phyloP scores from a whole-genome alignment of 768 basidiomycete species.

The Suillus luteus region DNA sequence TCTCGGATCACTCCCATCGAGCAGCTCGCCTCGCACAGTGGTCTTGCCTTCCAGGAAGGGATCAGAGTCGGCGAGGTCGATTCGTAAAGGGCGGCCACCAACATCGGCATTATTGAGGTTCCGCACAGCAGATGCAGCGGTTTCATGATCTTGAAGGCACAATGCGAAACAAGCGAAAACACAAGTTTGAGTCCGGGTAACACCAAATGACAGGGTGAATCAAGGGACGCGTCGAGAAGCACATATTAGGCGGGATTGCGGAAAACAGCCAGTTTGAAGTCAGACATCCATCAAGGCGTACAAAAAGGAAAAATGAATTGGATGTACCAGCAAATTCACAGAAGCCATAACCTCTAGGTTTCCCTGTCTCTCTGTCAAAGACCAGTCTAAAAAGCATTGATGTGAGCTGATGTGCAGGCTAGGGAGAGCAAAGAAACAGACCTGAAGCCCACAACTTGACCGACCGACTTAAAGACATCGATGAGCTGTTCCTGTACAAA shows the following conservation, averaged over 20 bases:
- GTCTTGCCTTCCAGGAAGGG: constrained; percentile 91
- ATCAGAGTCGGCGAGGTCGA: constrained; percentile 93
- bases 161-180: constrained; percentile 10
- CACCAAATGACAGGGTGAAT: constrained; percentile 20
- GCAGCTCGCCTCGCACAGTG: constrained; percentile 78
- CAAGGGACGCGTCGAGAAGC: constrained; percentile 15
- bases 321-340: constrained; percentile 88
- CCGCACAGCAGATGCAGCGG: constrained; percentile 91
- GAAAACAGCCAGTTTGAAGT: constrained; percentile 35
- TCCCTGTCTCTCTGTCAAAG: constrained; percentile 91
- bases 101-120: constrained; percentile 94
- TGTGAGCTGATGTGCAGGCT: not conserved
- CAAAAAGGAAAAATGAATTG: constrained; percentile 33
- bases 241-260: constrained; percentile 13
- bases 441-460: constrained; percentile 89
- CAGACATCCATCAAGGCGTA: constrained; percentile 34
- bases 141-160: constrained; percentile 79
- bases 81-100: constrained; percentile 88
- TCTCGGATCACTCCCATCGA: constrained; percentile 58
- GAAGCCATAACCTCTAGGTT: constrained; percentile 92
- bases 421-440: constrained; percentile 27
- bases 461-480: constrained; percentile 86
- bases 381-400: constrained; percentile 58
- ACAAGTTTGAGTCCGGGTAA: constrained; percentile 1
- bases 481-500: constrained; percentile 70